Evolutionary conservation across 225 moss, liverwort and hornwort species (phyloP), one percentile per base, ranked within the genome.

Genomic region (Neckera pumila): DNA sequence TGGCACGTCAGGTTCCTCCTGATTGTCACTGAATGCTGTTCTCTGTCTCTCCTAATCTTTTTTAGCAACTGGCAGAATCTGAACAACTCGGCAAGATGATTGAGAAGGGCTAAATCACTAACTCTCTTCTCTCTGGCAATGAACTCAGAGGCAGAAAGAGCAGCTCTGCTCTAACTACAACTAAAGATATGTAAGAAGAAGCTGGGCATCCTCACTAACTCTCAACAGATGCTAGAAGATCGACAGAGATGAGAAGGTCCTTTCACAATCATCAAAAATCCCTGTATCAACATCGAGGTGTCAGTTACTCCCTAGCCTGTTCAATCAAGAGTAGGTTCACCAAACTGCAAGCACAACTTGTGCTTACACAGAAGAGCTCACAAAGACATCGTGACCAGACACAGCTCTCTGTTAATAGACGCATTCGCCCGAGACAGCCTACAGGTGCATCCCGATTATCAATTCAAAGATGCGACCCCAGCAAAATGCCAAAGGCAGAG

Each of bases 211-310:
- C 93, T 94, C 93, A 87, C 89, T 57, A 64, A 87, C 94, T 89
- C 94, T 91, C 91, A 94, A 92, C 87, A 89, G 88, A 90, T 91
- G 90, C 92, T 95, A 96, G 90, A 93, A 86, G 93, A 93, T 90
- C 91, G 93, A 93, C 81, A 95, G 89, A 94, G 92, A 92, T 92
- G 90, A 94, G 94, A 89, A 63, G 51, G 92, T 92, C 95, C 96
- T 95, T 93, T 96, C 97, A 95, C 84, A 94, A 94, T 95, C 95
- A 95, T 97, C 95, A 96, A 95, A 91, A 92, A 93, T 96, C 93
- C 97, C 96, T 99, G 97, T 99, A 95, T 96, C 97, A 97, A 98
- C 93, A 97, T 94, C 96, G 97, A 96, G 93, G 93, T 91, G 96
- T 99, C 96, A 99, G 97, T 96, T 95, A 88, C 89, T 96, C 95